A percentile compares a stretch with the other conserved stretches of the same genome.
These are phyloP conservation scores for Xylariaceae sp. DNA, from an alignment of 2,329 filamentous ascomycete species.

Conservation along the genomic window DNA sequence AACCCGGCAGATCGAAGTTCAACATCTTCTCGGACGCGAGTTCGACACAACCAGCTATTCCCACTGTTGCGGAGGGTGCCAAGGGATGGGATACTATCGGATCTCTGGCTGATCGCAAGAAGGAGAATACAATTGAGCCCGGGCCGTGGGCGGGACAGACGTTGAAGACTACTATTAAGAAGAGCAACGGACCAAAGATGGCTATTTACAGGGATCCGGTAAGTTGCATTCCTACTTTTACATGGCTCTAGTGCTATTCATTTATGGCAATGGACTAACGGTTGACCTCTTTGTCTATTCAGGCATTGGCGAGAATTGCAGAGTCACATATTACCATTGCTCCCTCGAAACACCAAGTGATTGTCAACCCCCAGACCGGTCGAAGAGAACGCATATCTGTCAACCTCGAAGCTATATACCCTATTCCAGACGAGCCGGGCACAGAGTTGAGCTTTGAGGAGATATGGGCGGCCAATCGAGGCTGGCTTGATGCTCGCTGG, in stretches of 20 bases:
- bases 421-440: slow-evolving; percentile 62
- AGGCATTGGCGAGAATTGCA: slow-evolving; percentile 58
- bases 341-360: slow-evolving; percentile 69
- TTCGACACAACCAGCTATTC: slow-evolving; percentile 52
- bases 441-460: slow-evolving; percentile 90
- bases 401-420: slow-evolving; percentile 79
- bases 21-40: slow-evolving; percentile 83
- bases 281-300: slow-evolving; percentile 38
- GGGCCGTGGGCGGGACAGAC: slow-evolving; percentile 92
- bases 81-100: slow-evolving; percentile 92
- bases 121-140: slow-evolving; percentile 83
- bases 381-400: slow-evolving; percentile 84
- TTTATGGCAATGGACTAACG: slow-evolving; percentile 95
- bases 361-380: slow-evolving; percentile 74
- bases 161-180: slow-evolving; percentile 79
- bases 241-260: slow-evolving; percentile 47
- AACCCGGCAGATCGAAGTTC: slow-evolving; percentile 72
- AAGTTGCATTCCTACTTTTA: slow-evolving; percentile 45
- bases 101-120: slow-evolving; percentile 79
- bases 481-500: slow-evolving; percentile 60
- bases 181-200: slow-evolving; percentile 73
- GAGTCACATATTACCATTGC: slow-evolving; percentile 60
- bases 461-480: slow-evolving; percentile 70
- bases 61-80: slow-evolving; percentile 46
- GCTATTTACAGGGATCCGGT: slow-evolving; percentile 93